Conservation (phyloP, 179 eudicot genomes). For the Vitellaria paradoxa region DNA sequence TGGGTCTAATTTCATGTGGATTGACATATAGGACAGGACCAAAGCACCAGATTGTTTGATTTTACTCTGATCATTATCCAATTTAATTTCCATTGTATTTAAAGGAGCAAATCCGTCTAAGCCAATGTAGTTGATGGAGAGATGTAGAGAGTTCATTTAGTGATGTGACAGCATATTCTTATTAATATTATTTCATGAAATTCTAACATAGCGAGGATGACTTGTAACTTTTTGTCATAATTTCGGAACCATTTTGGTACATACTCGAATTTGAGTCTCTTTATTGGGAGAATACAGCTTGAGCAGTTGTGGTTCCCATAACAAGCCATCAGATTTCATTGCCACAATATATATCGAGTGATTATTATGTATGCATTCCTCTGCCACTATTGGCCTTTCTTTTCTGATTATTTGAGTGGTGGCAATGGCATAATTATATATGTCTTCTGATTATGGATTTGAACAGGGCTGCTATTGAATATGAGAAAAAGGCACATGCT, state of each 20-base stretch:
- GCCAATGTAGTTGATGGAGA: slow-evolving; percentile 1
- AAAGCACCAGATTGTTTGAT: not conserved
- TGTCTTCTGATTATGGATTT: not conserved
- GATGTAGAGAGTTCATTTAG: not conserved
- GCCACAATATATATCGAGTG: not conserved
- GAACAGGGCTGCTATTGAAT: slow-evolving; percentile 76
- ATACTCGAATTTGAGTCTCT: not conserved
- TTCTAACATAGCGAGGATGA: not conserved
- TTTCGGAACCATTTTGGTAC: not conserved
- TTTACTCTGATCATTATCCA: not conserved
- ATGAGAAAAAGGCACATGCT: slow-evolving; percentile 59
- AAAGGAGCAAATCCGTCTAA: not conserved
- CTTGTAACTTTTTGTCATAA: not conserved
- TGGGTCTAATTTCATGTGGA: not conserved
- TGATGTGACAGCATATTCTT: not conserved
- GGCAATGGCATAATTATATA: slow-evolving; percentile 7
- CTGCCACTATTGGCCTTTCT: not conserved
- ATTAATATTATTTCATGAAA: not conserved
- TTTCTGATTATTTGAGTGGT: not conserved
- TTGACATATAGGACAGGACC: not conserved
- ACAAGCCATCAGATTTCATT: too few species aligned
- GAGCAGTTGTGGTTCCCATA: too few species aligned
- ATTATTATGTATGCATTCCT: not conserved
- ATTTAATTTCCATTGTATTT: not conserved
- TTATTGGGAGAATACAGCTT: too few species aligned